Evolutionary conservation across 768 basidiomycete genomes (phyloP).

Genomic region (Auricularia cornea): DNA sequence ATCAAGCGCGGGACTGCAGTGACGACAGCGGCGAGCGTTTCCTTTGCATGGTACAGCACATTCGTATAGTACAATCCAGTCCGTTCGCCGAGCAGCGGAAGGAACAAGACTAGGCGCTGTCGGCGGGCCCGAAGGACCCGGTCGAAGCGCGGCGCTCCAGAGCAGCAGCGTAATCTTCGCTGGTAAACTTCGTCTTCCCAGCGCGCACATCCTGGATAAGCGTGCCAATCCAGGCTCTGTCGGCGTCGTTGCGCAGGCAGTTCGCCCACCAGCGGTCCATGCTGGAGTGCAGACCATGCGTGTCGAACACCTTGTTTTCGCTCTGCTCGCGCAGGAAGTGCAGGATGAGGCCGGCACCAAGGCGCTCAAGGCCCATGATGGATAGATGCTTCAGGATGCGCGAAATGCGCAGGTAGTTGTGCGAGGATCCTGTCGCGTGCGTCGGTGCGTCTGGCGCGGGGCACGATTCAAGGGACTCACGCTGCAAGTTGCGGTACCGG

Average conservation of each 20-base stretch:
- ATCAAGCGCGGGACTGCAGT: too few relatives aligned
- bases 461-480: slow-evolving; percentile 35
- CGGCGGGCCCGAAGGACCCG: slow-evolving; percentile 21
- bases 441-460: background rate
- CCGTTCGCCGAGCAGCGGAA: too few relatives aligned
- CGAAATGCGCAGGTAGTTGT: slow-evolving; percentile 70
- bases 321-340: slow-evolving; percentile 66
- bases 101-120: too few relatives aligned
- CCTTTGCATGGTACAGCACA: too few relatives aligned
- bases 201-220: slow-evolving; percentile 43
- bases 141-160: slow-evolving; percentile 33
- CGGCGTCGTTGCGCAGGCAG: slow-evolving; percentile 54
- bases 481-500: slow-evolving; percentile 55
- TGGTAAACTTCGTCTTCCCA: slow-evolving; percentile 33
- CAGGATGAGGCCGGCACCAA: slow-evolving; percentile 59
- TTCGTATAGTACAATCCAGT: too few relatives aligned
- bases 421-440: slow-evolving; percentile 42
- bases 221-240: slow-evolving; percentile 47
- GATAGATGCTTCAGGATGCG: slow-evolving; percentile 71
- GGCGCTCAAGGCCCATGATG: slow-evolving; percentile 55
- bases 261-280: slow-evolving; percentile 79
- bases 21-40: too few relatives aligned
- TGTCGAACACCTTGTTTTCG: slow-evolving; percentile 42
- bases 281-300: slow-evolving; percentile 25
- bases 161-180: slow-evolving; percentile 46